Conservation (phyloP, 441 rosid genomes). For the Corymbia calophylla region DNA sequence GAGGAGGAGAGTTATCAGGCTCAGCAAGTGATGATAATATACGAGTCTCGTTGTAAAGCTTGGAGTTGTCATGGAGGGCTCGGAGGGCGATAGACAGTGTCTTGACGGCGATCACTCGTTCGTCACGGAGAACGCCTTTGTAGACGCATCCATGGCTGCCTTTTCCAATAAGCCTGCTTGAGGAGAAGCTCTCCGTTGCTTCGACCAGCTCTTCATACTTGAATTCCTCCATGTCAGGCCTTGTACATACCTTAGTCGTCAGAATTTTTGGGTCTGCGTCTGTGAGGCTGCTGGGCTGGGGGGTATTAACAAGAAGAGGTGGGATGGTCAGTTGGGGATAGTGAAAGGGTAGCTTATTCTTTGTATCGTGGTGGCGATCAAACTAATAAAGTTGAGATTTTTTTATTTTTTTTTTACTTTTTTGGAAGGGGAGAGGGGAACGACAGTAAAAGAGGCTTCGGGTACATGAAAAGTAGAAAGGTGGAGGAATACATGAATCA, state of each 20-base stretch:
- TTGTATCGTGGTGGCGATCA: background rate
- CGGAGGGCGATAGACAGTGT: constrained; percentile 22
- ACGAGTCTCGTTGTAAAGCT: constrained; percentile 45
- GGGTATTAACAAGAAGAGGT: background rate
- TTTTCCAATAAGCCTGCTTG: constrained; percentile 49
- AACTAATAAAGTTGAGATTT: background rate
- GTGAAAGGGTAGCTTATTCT: background rate
- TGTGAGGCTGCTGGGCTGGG: background rate
- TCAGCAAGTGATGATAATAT: constrained; percentile 35
- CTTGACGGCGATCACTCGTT: constrained; percentile 43
- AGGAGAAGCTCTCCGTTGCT: constrained; percentile 52
- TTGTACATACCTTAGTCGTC: background rate
- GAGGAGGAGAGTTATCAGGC: constrained; percentile 10
- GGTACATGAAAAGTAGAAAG: background rate
- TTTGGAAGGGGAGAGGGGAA: background rate
- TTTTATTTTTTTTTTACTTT: background rate
- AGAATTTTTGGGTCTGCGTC: background rate
- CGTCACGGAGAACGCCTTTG: constrained; percentile 18
- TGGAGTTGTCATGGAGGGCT: constrained; percentile 21
- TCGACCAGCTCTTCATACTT: constrained; percentile 41
- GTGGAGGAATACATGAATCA: background rate
- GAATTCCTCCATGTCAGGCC: constrained; percentile 27
- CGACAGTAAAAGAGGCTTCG: background rate
- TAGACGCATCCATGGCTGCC: constrained; percentile 75
- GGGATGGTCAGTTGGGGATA: background rate